These are phyloP conservation scores for Gentiana straminea DNA, from an alignment of 257 asterid genomes.

Conservation along the genomic window DNA sequence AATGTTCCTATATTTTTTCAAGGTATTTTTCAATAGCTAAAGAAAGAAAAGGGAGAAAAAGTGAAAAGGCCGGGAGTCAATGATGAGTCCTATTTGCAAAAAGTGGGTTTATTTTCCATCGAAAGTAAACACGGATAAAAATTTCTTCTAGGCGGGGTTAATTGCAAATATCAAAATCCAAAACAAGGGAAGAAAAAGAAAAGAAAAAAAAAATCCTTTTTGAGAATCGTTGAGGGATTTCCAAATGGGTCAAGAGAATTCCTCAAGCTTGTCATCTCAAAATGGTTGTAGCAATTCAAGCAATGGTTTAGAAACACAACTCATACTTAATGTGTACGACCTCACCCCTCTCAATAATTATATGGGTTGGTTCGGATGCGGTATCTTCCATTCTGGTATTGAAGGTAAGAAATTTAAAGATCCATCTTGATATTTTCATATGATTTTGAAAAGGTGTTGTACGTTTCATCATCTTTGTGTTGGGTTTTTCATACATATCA, in stretches of 20 bases:
- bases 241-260: conserved; percentile 26
- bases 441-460: background rate
- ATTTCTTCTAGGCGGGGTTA: background rate
- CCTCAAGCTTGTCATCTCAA: conserved; percentile 11
- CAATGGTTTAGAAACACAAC: conserved; percentile 23
- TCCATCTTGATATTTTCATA: background rate
- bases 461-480: background rate
- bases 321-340: conserved; percentile 38
- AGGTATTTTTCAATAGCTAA: conserved; percentile 3
- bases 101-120: conserved; percentile 1
- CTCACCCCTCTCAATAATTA: conserved; percentile 35
- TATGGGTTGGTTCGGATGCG: conserved; percentile 38
- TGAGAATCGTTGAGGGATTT: conserved; percentile 1
- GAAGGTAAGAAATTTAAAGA: conserved; percentile 24
- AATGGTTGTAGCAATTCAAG: conserved; percentile 1
- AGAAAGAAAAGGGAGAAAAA: conserved; percentile 2
- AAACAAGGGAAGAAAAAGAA: background rate
- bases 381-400: conserved; percentile 47
- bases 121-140: background rate
- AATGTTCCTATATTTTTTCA: conserved; percentile 11
- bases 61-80: conserved; percentile 4
- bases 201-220: background rate
- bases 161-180: background rate
- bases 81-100: conserved; percentile 4
- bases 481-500: background rate